Conservation (phyloP, 169 alveolate genomes). For the Plasmodium gonderi region DNA sequence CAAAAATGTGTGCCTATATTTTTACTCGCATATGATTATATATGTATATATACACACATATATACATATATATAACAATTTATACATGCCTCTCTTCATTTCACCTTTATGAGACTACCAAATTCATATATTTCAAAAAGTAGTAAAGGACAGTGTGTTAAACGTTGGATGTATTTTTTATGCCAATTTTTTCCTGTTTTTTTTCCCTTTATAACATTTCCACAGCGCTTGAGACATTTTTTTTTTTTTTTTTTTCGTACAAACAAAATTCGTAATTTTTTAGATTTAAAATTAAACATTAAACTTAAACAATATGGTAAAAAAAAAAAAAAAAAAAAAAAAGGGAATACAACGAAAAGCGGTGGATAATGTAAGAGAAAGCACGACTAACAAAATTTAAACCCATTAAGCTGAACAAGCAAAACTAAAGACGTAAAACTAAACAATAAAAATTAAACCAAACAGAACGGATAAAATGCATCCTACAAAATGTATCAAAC, state of each 20-base stretch:
- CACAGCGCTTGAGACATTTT: not conserved
- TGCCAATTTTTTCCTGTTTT: not conserved
- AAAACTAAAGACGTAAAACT: too few relatives aligned
- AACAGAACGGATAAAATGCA: too few relatives aligned
- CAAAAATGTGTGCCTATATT: not conserved
- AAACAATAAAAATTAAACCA: too few relatives aligned
- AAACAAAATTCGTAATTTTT: not conserved
- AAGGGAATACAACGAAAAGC: not conserved
- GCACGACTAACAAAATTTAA: not conserved
- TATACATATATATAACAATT: not conserved
- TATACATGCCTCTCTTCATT: not conserved
- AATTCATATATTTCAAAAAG: not conserved
- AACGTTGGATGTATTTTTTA: not conserved
- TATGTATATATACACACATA: not conserved
- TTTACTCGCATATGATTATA: not conserved
- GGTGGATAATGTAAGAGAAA: too few relatives aligned
- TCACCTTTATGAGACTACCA: not conserved
- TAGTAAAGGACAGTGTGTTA: not conserved
- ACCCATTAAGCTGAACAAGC: not conserved
- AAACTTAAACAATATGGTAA: not conserved
- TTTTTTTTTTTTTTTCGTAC: too few relatives aligned
- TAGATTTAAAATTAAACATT: slow-evolving; percentile 12
- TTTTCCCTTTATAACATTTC: not conserved
- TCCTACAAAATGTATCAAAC: too few relatives aligned
- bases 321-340: not conserved